phyloP scores from a whole-genome alignment of 352 stramenopile species.

The Thalassiosira hispida region DNA sequence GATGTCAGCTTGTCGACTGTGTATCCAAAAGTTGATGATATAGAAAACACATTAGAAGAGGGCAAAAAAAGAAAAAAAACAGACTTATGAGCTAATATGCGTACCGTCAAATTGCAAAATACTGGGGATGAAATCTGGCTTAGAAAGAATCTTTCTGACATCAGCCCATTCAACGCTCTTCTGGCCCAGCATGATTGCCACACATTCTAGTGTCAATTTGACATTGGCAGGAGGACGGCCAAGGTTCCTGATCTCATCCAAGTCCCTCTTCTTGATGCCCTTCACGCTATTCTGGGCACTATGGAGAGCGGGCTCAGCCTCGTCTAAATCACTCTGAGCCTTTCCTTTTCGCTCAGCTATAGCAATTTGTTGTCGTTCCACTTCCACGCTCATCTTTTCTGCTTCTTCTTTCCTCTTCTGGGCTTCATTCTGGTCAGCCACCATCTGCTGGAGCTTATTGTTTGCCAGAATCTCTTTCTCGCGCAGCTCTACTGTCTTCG shows the following conservation, averaged over 20 bases:
- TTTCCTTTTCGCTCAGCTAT: constrained; percentile 94
- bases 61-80: not conserved
- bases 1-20: constrained; percentile 93
- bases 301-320: constrained; percentile 97
- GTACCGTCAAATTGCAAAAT: constrained; percentile 97
- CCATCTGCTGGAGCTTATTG: constrained; percentile 98
- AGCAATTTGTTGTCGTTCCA: constrained; percentile 93
- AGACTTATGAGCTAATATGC: not conserved
- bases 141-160: constrained; percentile 96
- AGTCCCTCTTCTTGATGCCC: constrained; percentile 97
- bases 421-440: constrained; percentile 97
- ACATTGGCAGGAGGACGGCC: constrained; percentile 94
- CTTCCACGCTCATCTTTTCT: constrained; percentile 93
- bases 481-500: constrained; percentile 94
- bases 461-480: constrained; percentile 97
- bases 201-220: constrained; percentile 92
- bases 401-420: constrained; percentile 96
- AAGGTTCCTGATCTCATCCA: constrained; percentile 98
- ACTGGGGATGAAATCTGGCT: constrained; percentile 98
- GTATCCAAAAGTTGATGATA: not conserved
- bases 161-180: constrained; percentile 96
- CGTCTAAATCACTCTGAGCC: constrained; percentile 95
- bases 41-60: constrained; percentile 4
- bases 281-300: constrained; percentile 96
- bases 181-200: constrained; percentile 97